A percentile compares a stretch with the other conserved stretches of the same genome.
These are phyloP conservation scores for Alternaria sp. DNA, from an alignment of 2,329 filamentous ascomycete genomes.

Conservation along the genomic window DNA sequence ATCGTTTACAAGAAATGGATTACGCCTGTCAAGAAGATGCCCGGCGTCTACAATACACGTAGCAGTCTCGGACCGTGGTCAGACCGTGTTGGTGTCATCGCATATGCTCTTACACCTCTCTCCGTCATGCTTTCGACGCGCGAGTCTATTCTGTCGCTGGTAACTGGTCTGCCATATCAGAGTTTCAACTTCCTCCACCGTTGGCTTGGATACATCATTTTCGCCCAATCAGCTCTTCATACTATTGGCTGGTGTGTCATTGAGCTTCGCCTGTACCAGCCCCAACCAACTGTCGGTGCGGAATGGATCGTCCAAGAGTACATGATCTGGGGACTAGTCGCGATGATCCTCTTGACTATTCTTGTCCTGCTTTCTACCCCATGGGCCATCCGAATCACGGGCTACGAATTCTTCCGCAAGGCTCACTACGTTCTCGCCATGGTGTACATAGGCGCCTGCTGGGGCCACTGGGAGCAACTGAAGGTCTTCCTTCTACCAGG, in stretches of 20 bases:
- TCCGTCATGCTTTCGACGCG: constrained; percentile 72
- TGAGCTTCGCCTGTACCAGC: constrained; percentile 73
- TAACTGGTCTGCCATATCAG: constrained; percentile 79
- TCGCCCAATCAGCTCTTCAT: constrained; percentile 72
- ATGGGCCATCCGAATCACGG: constrained; percentile 70
- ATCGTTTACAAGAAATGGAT: constrained; percentile 75
- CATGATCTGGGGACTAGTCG: constrained; percentile 77
- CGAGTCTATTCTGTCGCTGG: constrained; percentile 73
- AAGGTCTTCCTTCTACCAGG: constrained; percentile 55
- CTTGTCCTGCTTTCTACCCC: constrained; percentile 68
- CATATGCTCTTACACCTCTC: constrained; percentile 77
- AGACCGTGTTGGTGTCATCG: constrained; percentile 74
- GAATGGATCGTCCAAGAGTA: constrained; percentile 71
- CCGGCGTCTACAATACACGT: constrained; percentile 69
- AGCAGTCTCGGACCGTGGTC: constrained; percentile 72
- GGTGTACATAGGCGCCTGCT: constrained; percentile 78
- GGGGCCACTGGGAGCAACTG: constrained; percentile 76
- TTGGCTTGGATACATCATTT: constrained; percentile 78
- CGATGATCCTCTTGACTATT: constrained; percentile 69
- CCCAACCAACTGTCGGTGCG: constrained; percentile 68
- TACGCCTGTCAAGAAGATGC: constrained; percentile 68
- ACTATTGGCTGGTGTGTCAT: constrained; percentile 76
- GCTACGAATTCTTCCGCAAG: constrained; percentile 82
- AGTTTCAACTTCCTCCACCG: constrained; percentile 71
- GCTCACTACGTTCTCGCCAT: constrained; percentile 76